phyloP scores from a whole-genome alignment of 192 early-diverging fungal genomes.

The Coemansia sp. region DNA sequence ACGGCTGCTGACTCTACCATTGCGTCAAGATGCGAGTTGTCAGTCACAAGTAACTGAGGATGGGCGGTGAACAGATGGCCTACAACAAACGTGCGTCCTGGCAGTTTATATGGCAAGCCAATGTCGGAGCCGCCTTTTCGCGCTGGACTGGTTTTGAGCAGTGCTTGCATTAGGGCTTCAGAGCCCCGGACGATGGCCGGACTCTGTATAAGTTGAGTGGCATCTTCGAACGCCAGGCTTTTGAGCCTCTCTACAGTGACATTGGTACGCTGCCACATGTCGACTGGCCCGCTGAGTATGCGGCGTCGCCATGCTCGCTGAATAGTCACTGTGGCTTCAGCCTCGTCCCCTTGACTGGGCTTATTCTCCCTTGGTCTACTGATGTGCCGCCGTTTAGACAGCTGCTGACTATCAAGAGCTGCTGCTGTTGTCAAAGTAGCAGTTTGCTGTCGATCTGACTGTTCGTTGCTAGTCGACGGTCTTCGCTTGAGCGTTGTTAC shows the following conservation, averaged over 20 bases:
- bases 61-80: slow-evolving; percentile 44
- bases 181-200: slow-evolving; percentile 22
- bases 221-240: slow-evolving; percentile 30
- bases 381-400: neutral
- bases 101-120: slow-evolving; percentile 7
- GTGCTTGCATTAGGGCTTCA: slow-evolving; percentile 19
- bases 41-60: slow-evolving; percentile 27
- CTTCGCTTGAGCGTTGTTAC: neutral
- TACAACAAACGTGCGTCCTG: slow-evolving; percentile 42
- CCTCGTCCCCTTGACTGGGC: neutral
- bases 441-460: neutral
- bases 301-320: slow-evolving; percentile 39
- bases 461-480: neutral
- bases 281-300: slow-evolving; percentile 5
- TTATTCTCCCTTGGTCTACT: neutral
- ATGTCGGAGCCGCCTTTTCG: neutral
- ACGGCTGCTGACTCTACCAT: slow-evolving; percentile 36
- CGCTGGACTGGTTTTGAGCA: slow-evolving; percentile 11
- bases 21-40: slow-evolving; percentile 30
- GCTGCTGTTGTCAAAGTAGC: neutral
- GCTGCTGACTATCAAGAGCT: neutral
- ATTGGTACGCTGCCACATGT: slow-evolving; percentile 21
- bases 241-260: slow-evolving; percentile 29
- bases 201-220: slow-evolving; percentile 36
- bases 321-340: slow-evolving; percentile 23